These are phyloP conservation scores for Starmerella asiatica DNA, from an alignment of 805 yeast species.

Conservation along the genomic window DNA sequence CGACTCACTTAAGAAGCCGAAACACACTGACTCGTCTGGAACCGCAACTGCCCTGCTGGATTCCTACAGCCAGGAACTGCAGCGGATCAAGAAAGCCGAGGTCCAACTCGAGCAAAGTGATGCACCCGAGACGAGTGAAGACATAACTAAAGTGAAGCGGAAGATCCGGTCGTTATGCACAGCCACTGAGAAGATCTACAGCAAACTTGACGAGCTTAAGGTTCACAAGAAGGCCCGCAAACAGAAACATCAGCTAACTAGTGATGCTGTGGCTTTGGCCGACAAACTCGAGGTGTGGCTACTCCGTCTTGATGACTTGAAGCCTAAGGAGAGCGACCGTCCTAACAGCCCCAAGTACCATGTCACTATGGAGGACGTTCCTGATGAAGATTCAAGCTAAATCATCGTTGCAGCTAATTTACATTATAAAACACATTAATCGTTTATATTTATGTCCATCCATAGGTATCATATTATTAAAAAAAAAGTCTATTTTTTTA, in stretches of 20 bases:
- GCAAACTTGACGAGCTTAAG: constrained; percentile 12
- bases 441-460: too few species aligned
- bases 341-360: constrained; percentile 10
- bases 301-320: background rate
- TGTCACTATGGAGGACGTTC: constrained; percentile 14
- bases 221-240: constrained; percentile 11
- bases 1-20: background rate
- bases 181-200: constrained; percentile 14
- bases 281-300: constrained; percentile 6
- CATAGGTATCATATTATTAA: too few species aligned
- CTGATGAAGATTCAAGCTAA: constrained; percentile 6
- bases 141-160: constrained; percentile 6
- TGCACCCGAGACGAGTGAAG: constrained; percentile 1
- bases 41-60: constrained; percentile 2
- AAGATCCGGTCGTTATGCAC: constrained; percentile 7
- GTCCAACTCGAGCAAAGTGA: background rate
- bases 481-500: too few species aligned
- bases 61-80: constrained; percentile 6
- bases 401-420: background rate
- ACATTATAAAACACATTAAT: background rate
- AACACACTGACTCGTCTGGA: too few species aligned
- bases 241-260: constrained; percentile 14
- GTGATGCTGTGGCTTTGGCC: constrained; percentile 15
- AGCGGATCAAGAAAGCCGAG: constrained; percentile 7
- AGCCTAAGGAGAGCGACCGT: too few species aligned